Base-by-base conservation (phyloP, 2,329 filamentous ascomycete species). In the Microsporum canis region DNA sequence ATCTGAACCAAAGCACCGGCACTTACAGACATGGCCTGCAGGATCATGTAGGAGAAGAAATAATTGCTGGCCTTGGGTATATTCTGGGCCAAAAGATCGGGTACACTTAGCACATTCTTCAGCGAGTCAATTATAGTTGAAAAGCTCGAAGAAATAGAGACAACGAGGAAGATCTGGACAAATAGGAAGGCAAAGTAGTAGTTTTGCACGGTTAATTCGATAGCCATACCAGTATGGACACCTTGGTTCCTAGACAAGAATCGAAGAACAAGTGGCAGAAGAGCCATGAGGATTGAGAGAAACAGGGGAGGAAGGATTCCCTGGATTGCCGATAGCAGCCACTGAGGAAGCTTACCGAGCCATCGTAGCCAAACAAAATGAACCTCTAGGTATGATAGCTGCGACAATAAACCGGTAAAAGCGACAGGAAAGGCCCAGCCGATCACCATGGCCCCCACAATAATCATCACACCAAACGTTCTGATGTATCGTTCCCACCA, bases 41-140 rank as follows among this genome's bases (percentile, higher is more conserved):
- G 85, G 71, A 96, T 87, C 85, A 99, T 91, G 81, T 99, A 99
- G 0, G 90, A 92, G 79, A 96, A 97, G 78, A 97, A 99, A 74
- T 97, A 99, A 71, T 96, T 96, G 67, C 90, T 88, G 0, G 91
- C 87, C 66, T 84, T 88, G 1, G 94, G 94, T 3, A 99, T 77
- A 63, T 91, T 94, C 8, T 79, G 72, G 0, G 92, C 92, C 33
- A 99, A 77, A 0, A 88, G 79, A 17, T 83, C 73, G 0, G 94
- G 84, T 61, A 95, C 83, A 41, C 80, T 80, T n/a, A 89, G 85
- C 53, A 89, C 80, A 39, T 83, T 73, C 2, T 87, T 78, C 8
- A 94, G 71, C n/a, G 82, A 78, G 17, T 83, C 76, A 49, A 92
- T 76, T 58, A 84, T 78, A 0, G 84, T 82, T 1, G 86, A 83